A percentile compares a stretch with the other conserved stretches of the same genome.
phyloP scores from a whole-genome alignment of 805 yeast genomes.

The Lipomyces lipofer region DNA sequence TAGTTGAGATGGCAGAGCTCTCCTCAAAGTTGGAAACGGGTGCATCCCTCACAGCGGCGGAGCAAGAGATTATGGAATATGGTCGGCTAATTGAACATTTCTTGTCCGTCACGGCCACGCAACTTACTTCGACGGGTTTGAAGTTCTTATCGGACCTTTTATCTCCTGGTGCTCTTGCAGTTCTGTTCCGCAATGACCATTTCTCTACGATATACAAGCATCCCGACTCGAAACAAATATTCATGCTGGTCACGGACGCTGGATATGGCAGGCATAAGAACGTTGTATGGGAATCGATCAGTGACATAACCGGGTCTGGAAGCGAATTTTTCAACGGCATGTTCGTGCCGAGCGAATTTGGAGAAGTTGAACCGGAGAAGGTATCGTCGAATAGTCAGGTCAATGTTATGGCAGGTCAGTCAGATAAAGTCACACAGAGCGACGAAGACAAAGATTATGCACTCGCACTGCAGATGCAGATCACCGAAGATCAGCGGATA shows the following conservation, averaged over 20 bases:
- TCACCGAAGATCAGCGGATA: slow-evolving; percentile 35
- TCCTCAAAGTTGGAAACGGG: slow-evolving; percentile 15
- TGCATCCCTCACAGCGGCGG: slow-evolving; percentile 14
- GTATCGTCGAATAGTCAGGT: background rate
- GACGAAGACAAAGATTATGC: slow-evolving; percentile 34
- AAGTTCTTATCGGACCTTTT: slow-evolving; percentile 48
- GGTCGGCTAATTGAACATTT: slow-evolving; percentile 45
- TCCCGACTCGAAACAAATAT: slow-evolving; percentile 48
- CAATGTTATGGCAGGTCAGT: background rate
- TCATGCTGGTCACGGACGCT: slow-evolving; percentile 69
- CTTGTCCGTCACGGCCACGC: slow-evolving; percentile 66
- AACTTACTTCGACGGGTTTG: slow-evolving; percentile 71
- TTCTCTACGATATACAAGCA: slow-evolving; percentile 63
- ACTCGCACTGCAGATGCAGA: slow-evolving; percentile 40
- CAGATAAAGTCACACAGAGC: background rate
- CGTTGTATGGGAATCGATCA: slow-evolving; percentile 83
- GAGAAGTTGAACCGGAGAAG: slow-evolving; percentile 17
- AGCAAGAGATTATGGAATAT: slow-evolving; percentile 18
- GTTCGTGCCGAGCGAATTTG: slow-evolving; percentile 48
- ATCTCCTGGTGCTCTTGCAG: slow-evolving; percentile 55
- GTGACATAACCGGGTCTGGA: slow-evolving; percentile 64
- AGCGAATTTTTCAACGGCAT: slow-evolving; percentile 70
- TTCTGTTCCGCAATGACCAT: slow-evolving; percentile 88
- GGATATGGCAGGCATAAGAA: slow-evolving; percentile 53
- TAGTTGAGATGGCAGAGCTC: slow-evolving; percentile 50